phyloP scores from a whole-genome alignment of 495 filamentous ascomycete species.

The Xylaria curta region DNA sequence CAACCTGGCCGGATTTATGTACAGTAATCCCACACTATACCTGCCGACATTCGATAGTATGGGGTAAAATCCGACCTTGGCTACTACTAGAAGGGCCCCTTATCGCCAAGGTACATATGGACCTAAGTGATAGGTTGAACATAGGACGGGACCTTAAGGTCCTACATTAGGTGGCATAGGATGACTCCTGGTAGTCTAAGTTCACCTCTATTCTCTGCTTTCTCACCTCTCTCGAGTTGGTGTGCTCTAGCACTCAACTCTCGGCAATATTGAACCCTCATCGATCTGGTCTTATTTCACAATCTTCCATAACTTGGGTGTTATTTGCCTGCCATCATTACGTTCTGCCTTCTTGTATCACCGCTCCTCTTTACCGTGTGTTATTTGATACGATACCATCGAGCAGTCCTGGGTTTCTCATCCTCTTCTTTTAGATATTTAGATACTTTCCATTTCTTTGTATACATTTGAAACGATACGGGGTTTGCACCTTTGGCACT shows the following conservation, averaged over 20 bases:
- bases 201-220: slow-evolving; percentile 8
- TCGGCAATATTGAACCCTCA: background rate
- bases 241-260: slow-evolving; percentile 24
- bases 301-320: background rate
- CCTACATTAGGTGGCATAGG: background rate
- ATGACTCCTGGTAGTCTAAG: background rate
- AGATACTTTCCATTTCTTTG: slow-evolving; percentile 12
- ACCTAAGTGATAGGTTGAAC: background rate
- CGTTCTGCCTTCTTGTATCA: slow-evolving; percentile 4
- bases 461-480: slow-evolving; percentile 20
- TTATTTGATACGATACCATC: slow-evolving; percentile 9
- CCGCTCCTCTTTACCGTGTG: slow-evolving; percentile 1
- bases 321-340: background rate
- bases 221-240: slow-evolving; percentile 19
- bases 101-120: background rate
- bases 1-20: background rate
- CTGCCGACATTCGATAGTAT: background rate
- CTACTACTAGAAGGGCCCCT: background rate
- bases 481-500: background rate
- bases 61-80: slow-evolving; percentile 2
- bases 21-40: background rate
- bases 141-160: slow-evolving; percentile 3
- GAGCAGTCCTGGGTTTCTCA: background rate
- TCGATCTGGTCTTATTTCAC: background rate
- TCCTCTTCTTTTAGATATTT: background rate